These are phyloP conservation scores for Neurospora crassa DNA, from an alignment of 2,329 filamentous ascomycete genomes.

Conservation along the genomic window DNA sequence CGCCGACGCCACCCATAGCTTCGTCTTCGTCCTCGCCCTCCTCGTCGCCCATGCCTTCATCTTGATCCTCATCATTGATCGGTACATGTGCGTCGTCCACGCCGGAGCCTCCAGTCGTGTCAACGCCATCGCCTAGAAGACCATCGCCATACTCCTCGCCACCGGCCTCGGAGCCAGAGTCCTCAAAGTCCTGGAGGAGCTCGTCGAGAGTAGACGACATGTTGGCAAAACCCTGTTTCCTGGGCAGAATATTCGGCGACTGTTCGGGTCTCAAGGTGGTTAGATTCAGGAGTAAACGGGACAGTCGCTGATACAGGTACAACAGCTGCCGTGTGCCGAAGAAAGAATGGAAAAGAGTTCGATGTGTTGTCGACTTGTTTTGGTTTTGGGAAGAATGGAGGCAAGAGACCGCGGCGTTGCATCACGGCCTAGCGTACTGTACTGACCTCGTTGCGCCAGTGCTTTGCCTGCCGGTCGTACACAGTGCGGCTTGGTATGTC, in stretches of 20 bases:
- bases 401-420: neutral
- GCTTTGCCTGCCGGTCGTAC: neutral
- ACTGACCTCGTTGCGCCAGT: neutral
- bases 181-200: conserved; percentile 83
- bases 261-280: neutral
- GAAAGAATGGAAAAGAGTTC: neutral
- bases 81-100: conserved; percentile 49
- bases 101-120: conserved; percentile 38
- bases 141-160: conserved; percentile 45
- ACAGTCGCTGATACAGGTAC: neutral
- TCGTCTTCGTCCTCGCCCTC: conserved; percentile 50
- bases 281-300: too few relatives aligned
- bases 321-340: neutral
- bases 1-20: conserved; percentile 42
- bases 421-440: neutral
- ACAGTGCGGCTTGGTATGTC: neutral
- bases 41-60: conserved; percentile 44
- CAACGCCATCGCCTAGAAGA: conserved; percentile 30
- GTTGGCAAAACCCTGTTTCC: conserved; percentile 11
- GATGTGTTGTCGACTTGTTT: neutral
- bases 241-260: neutral
- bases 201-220: conserved; percentile 94
- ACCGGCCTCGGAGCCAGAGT: conserved; percentile 69
- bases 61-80: conserved; percentile 48
- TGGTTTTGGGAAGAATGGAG: neutral